Percentiles rank a stretch among this genome's conserved stretches.
Conservation (phyloP, 345 rosid genomes). For the Anastatica hierochuntica region DNA sequence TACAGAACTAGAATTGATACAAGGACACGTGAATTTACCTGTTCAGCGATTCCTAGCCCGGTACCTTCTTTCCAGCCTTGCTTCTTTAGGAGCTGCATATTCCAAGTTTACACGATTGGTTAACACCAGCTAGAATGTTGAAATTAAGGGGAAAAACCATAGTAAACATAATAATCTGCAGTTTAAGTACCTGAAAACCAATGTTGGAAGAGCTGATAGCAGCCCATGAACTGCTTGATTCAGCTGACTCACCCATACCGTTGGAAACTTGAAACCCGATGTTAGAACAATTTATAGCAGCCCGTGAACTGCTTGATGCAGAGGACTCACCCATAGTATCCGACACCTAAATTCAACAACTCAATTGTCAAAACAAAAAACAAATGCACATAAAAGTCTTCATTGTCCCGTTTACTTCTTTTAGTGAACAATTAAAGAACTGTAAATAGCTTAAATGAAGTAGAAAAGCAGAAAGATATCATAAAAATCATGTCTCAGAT, state of each 20-base stretch:
- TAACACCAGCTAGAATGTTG: background rate
- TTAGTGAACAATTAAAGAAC: too few relatives aligned
- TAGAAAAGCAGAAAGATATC: too few relatives aligned
- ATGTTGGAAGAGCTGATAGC: slow-evolving; percentile 59
- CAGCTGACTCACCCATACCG: slow-evolving; percentile 22
- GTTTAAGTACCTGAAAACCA: slow-evolving; percentile 64
- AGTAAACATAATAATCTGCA: background rate
- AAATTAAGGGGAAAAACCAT: too few relatives aligned
- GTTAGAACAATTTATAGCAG: slow-evolving; percentile 54
- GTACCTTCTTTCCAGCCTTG: slow-evolving; percentile 97
- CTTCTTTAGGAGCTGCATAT: slow-evolving; percentile 69
- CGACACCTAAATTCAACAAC: background rate
- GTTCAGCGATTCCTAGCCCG: slow-evolving; percentile 74
- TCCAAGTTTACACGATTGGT: background rate
- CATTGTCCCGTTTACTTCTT: too few relatives aligned
- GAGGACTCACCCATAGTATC: too few relatives aligned
- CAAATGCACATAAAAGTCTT: background rate
- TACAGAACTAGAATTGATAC: background rate
- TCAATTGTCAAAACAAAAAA: background rate
- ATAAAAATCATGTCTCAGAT: background rate
- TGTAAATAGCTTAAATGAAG: too few relatives aligned
- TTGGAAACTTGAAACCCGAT: slow-evolving; percentile 75
- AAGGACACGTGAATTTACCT: slow-evolving; percentile 30
- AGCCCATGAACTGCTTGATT: slow-evolving; percentile 26
- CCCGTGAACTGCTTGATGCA: slow-evolving; percentile 20